Conservation (phyloP, 1,284 basidiomycete genomes). For the Volvariella volvacea region DNA sequence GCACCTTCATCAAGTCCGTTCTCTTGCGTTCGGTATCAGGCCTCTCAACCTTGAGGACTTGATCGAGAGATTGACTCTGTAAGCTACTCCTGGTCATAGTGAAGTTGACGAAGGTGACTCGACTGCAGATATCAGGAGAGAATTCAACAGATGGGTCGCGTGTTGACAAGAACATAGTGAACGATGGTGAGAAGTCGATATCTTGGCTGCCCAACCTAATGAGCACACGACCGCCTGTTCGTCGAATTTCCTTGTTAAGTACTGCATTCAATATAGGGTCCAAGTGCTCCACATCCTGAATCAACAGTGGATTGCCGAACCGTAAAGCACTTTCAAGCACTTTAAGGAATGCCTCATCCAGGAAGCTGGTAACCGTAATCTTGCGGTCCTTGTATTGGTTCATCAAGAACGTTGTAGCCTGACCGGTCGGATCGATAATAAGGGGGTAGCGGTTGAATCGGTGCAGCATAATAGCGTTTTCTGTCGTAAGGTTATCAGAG, state of each 20-base stretch:
- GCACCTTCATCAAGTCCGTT: conserved; percentile 97
- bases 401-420: conserved; percentile 90
- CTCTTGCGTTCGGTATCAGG: conserved; percentile 96
- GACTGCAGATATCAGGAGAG: conserved; percentile 96
- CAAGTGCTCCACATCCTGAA: conserved; percentile 96
- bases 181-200: conserved; percentile 98
- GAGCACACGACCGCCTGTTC: conserved; percentile 94
- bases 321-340: conserved; percentile 98
- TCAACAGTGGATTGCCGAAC: conserved; percentile 95
- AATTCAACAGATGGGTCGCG: conserved; percentile 97
- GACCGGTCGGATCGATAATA: conserved; percentile 98
- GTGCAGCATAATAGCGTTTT: conserved; percentile 99
- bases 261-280: conserved; percentile 98
- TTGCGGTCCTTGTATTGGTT: conserved; percentile 96
- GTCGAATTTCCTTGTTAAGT: conserved; percentile 92
- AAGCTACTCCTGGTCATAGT: conserved; percentile 99
- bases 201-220: conserved; percentile 98
- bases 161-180: conserved; percentile 99
- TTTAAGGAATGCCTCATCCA: conserved; percentile 98
- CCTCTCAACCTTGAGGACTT: conserved; percentile 94
- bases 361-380: conserved; percentile 97
- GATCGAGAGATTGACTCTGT: conserved; percentile 96
- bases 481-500: conserved; percentile 91
- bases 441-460: conserved; percentile 97
- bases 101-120: conserved; percentile 99